phyloP scores from a whole-genome alignment of 306 rosid genomes.

The Benincasa hispida region DNA sequence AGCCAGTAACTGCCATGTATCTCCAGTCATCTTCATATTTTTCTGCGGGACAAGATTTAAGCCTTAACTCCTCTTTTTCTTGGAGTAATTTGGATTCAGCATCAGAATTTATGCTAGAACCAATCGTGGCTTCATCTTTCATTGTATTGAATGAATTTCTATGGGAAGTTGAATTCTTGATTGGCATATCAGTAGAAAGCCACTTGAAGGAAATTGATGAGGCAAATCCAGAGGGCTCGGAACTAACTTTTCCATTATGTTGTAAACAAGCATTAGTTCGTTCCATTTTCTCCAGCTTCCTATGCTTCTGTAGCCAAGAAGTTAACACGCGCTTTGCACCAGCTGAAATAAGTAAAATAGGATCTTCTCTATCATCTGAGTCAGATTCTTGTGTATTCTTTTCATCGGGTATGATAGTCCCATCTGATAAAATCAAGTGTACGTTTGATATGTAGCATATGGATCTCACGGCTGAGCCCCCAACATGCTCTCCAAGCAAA shows the following conservation, averaged over 20 bases:
- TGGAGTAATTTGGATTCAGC: constrained; percentile 20
- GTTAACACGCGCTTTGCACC: constrained; percentile 97
- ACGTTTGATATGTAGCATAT: constrained; percentile 63
- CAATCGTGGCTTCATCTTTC: constrained; percentile 23
- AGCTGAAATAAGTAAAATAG: constrained; percentile 62
- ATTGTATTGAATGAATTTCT: constrained; percentile 18
- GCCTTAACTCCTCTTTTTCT: constrained; percentile 26
- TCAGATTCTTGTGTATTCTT: constrained; percentile 12
- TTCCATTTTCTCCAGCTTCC: constrained; percentile 25
- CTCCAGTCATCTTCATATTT: constrained; percentile 91
- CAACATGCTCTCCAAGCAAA: constrained; percentile 95
- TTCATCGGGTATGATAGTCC: constrained; percentile 8
- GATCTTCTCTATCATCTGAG: constrained; percentile 35
- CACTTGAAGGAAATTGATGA: constrained; percentile 82
- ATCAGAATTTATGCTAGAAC: constrained; percentile 17
- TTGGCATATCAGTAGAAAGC: constrained; percentile 95
- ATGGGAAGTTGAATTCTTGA: constrained; percentile 34
- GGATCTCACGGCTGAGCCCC: constrained; percentile 95
- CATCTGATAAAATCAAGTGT: constrained; percentile 34
- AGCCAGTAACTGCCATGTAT: constrained; percentile 87
- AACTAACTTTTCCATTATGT: constrained; percentile 19
- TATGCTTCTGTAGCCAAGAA: constrained; percentile 67
- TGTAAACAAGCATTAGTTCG: constrained; percentile 19
- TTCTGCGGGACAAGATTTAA: constrained; percentile 21
- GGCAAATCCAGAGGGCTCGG: constrained; percentile 21